Conservation (phyloP, 352 stramenopile species). For the Globisporangium mamillatum region DNA sequence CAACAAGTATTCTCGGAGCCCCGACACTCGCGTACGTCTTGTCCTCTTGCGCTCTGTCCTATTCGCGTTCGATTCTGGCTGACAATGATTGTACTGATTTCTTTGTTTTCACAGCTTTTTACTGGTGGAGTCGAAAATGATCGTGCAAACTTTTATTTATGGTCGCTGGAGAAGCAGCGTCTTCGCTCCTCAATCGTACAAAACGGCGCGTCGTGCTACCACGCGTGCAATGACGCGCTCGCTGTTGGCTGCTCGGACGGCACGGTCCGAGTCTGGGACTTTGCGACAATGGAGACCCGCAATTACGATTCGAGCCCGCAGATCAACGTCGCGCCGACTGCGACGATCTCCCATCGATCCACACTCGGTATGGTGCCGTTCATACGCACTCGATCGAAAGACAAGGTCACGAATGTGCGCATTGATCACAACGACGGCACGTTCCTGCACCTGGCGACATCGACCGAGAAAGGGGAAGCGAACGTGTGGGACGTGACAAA, state of each 20-base stretch:
- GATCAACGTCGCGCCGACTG: slow-evolving; percentile 54
- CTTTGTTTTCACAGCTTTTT: slow-evolving; percentile 44
- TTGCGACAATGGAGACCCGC: slow-evolving; percentile 54
- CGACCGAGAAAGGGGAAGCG: slow-evolving; percentile 83
- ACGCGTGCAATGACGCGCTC: slow-evolving; percentile 77
- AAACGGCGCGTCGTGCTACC: slow-evolving; percentile 64
- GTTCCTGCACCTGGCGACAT: slow-evolving; percentile 78
- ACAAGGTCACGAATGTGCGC: slow-evolving; percentile 77
- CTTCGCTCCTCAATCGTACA: slow-evolving; percentile 70
- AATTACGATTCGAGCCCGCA: slow-evolving; percentile 43
- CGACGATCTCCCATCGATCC: slow-evolving; percentile 74
- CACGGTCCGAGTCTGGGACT: slow-evolving; percentile 82
- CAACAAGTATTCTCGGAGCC: slow-evolving; percentile 57
- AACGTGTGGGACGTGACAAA: slow-evolving; percentile 88
- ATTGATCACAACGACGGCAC: slow-evolving; percentile 80
- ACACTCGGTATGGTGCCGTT: slow-evolving; percentile 84
- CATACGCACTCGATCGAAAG: slow-evolving; percentile 70
- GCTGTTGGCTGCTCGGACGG: slow-evolving; percentile 75
- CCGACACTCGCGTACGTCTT: slow-evolving; percentile 58
- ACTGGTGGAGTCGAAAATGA: slow-evolving; percentile 74
- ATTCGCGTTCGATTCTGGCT: not conserved
- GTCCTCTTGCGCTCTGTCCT: not conserved
- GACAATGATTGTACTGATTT: slow-evolving; percentile 9
- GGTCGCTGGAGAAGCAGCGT: slow-evolving; percentile 69
- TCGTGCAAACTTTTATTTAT: slow-evolving; percentile 81